phyloP scores from a whole-genome alignment of 768 basidiomycete genomes.

The Coprinopsis marcescibilis region DNA sequence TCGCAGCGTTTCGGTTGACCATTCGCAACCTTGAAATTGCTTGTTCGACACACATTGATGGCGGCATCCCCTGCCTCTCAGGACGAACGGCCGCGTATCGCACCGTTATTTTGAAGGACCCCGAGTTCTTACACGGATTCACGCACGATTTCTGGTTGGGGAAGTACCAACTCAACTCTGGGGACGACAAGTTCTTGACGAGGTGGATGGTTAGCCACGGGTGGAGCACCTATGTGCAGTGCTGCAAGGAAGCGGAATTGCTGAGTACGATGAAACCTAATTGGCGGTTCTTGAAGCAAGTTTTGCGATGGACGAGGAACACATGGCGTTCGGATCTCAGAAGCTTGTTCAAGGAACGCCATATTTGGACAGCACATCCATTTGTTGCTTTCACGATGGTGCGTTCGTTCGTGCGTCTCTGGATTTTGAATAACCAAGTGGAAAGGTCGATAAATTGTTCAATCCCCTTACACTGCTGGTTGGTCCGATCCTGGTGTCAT shows the following conservation, averaged over 20 bases:
- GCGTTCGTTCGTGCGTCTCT: conserved; percentile 39
- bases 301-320: conserved; percentile 89
- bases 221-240: conserved; percentile 92
- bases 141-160: conserved; percentile 92
- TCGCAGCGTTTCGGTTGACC: conserved; percentile 87
- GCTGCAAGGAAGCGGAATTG: conserved; percentile 79
- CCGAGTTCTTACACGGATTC: conserved; percentile 88
- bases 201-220: conserved; percentile 96
- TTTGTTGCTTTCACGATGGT: conserved; percentile 95
- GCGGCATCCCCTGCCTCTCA: conserved; percentile 86
- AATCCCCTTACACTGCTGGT: conserved; percentile 84
- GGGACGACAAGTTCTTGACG: conserved; percentile 92
- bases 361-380: conserved; percentile 86
- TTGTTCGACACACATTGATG: conserved; percentile 87
- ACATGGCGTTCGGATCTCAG: conserved; percentile 90
- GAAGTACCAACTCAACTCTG: conserved; percentile 92
- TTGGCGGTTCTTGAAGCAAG: conserved; percentile 94
- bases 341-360: conserved; percentile 81
- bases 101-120: conserved; percentile 91
- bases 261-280: conserved; percentile 95
- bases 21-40: conserved; percentile 94
- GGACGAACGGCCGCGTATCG: conserved; percentile 92
- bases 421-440: conserved; percentile 3
- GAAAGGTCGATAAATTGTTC: conserved; percentile 78
- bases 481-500: conserved; percentile 74